These are phyloP conservation scores for Aspergillus indologenus DNA, from an alignment of 495 filamentous ascomycete genomes.

Conservation along the genomic window DNA sequence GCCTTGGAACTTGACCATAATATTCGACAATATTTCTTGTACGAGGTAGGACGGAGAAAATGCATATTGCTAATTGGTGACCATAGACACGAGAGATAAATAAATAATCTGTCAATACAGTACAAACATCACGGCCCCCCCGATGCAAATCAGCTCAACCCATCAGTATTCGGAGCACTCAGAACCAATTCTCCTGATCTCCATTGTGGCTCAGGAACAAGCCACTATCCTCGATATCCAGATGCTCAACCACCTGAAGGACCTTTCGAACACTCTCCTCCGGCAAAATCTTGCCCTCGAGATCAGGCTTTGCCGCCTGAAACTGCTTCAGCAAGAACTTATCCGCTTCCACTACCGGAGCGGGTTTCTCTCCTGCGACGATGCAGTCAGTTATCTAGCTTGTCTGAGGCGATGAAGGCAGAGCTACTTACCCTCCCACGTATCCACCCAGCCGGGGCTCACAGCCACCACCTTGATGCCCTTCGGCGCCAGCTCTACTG, in stretches of 20 bases:
- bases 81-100: too few species aligned
- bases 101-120: too few species aligned
- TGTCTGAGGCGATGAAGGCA: not conserved
- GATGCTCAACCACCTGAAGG: slow-evolving; percentile 18
- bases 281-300: slow-evolving; percentile 20
- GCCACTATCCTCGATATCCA: slow-evolving; percentile 20
- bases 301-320: slow-evolving; percentile 9
- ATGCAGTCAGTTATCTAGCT: slow-evolving; percentile 7
- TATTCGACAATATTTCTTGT: too few species aligned
- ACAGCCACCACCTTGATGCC: slow-evolving; percentile 34
- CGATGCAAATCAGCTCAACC: too few species aligned
- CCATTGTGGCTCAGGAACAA: slow-evolving; percentile 24
- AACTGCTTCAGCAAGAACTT: slow-evolving; percentile 22
- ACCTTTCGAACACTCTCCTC: slow-evolving; percentile 25
- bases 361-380: slow-evolving; percentile 16
- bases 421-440: slow-evolving; percentile 18
- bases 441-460: slow-evolving; percentile 34
- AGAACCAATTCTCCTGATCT: slow-evolving; percentile 6
- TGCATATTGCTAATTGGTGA: too few species aligned
- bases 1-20: too few species aligned
- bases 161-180: not conserved
- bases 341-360: slow-evolving; percentile 8
- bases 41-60: too few species aligned
- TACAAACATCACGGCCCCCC: too few species aligned
- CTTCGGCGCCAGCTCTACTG: slow-evolving; percentile 25